phyloP scores from a whole-genome alignment of 2,329 filamentous ascomycete species.

The Cercospora sp. region DNA sequence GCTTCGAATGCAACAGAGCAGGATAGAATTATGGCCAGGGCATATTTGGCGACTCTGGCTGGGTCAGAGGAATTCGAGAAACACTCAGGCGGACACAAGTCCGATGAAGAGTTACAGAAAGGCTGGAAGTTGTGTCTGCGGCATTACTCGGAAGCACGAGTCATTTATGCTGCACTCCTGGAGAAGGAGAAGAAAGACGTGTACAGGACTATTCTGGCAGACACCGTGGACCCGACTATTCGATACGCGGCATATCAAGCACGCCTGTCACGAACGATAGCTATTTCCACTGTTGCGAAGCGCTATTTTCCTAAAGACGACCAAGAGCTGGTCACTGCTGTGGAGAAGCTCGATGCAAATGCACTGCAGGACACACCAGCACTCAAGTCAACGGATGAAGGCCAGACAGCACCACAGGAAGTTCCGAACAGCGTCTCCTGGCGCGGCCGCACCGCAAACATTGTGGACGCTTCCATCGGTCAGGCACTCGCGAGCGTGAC shows the following conservation, averaged over 20 bases:
- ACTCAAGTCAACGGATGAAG: constrained; percentile 32
- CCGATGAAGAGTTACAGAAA: constrained; percentile 40
- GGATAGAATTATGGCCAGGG: constrained; percentile 81
- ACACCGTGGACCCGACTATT: constrained; percentile 88
- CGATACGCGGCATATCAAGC: constrained; percentile 92
- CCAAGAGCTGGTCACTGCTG: constrained; percentile 60
- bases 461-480: constrained; percentile 91
- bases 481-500: constrained; percentile 73
- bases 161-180: constrained; percentile 79
- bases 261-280: constrained; percentile 80
- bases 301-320: constrained; percentile 73
- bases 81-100: constrained; percentile 54
- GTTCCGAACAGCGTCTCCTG: constrained; percentile 77
- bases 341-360: constrained; percentile 70
- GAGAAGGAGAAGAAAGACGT: constrained; percentile 69
- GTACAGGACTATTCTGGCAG: constrained; percentile 81
- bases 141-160: constrained; percentile 72
- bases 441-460: constrained; percentile 79
- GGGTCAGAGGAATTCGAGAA: constrained; percentile 85
- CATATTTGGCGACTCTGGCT: constrained; percentile 74
- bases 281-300: constrained; percentile 75
- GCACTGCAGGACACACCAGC: constrained; percentile 60
- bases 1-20: constrained; percentile 65
- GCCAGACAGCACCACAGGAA: constrained; percentile 39
- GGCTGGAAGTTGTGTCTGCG: constrained; percentile 77